phyloP scores from a whole-genome alignment of 2,329 filamentous ascomycete species.

The Penicillium sp. region DNA sequence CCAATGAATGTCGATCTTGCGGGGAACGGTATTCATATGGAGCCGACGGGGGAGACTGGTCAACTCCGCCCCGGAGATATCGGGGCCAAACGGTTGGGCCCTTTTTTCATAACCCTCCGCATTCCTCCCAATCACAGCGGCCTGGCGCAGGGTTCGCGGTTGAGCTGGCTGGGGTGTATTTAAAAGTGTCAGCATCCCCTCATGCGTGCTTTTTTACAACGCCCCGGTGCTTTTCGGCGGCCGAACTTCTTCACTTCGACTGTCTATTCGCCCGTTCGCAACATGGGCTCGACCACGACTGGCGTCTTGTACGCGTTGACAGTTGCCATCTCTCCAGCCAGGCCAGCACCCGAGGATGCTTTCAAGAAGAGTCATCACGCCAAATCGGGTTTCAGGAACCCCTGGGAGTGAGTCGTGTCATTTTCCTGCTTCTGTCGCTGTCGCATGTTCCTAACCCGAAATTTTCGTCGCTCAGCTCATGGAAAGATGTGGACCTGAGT shows the following conservation, averaged over 20 bases:
- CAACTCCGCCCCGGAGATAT: conserved; percentile 27
- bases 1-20: neutral
- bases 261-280: conserved; percentile 28
- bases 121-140: conserved; percentile 13
- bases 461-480: conserved; percentile 19
- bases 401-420: conserved; percentile 44
- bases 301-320: conserved; percentile 48
- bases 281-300: conserved; percentile 41
- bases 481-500: conserved; percentile 18
- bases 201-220: conserved; percentile 30
- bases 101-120: conserved; percentile 7
- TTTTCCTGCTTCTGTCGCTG: neutral
- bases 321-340: conserved; percentile 39
- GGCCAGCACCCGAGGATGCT: conserved; percentile 44
- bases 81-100: conserved; percentile 11
- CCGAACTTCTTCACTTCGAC: conserved; percentile 7
- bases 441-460: conserved; percentile 14
- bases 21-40: conserved; percentile 3
- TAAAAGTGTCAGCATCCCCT: conserved; percentile 8
- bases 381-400: conserved; percentile 45
- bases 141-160: conserved; percentile 6
- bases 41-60: conserved; percentile 7
- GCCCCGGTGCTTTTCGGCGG: conserved; percentile 27
- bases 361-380: conserved; percentile 46
- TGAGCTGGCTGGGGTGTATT: conserved; percentile 3